A percentile compares a stretch with the other conserved stretches of the same genome.
Evolutionary conservation across 805 yeast species (phyloP).

Genomic region (Starmera quercuum): DNA sequence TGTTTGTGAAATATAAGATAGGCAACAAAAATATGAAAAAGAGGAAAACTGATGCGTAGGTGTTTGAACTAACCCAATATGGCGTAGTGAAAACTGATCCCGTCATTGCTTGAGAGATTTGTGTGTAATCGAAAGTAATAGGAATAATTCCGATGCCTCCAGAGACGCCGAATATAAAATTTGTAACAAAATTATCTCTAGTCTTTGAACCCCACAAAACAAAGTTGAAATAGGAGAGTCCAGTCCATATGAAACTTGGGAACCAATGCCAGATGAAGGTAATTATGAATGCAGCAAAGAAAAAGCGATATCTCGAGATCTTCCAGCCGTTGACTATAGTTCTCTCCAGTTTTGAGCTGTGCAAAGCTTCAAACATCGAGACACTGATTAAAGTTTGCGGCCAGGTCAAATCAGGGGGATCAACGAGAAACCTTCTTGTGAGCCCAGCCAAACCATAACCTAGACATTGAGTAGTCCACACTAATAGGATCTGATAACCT

Average conservation of each 20-base stretch:
- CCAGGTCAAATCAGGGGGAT: slow-evolving; percentile 58
- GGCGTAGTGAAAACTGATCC: slow-evolving; percentile 60
- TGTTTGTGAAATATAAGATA: slow-evolving; percentile 43
- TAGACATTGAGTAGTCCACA: slow-evolving; percentile 51
- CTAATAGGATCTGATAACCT: slow-evolving; percentile 43
- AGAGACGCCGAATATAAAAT: slow-evolving; percentile 54
- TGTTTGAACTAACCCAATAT: slow-evolving; percentile 28
- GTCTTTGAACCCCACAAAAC: slow-evolving; percentile 26
- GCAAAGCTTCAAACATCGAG: slow-evolving; percentile 48
- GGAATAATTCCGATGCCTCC: slow-evolving; percentile 51
- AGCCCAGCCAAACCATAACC: slow-evolving; percentile 65
- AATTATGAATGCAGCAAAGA: slow-evolving; percentile 31
- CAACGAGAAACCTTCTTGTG: slow-evolving; percentile 47
- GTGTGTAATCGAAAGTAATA: slow-evolving; percentile 51
- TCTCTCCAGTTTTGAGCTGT: slow-evolving; percentile 28
- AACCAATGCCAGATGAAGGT: slow-evolving; percentile 56
- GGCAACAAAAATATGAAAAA: slow-evolving; percentile 44
- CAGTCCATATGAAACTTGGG: slow-evolving; percentile 58
- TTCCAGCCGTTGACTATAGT: slow-evolving; percentile 52
- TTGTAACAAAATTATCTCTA: slow-evolving; percentile 44
- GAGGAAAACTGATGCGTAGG: slow-evolving; percentile 39
- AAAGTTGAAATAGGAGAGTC: slow-evolving; percentile 49
- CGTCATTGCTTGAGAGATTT: slow-evolving; percentile 32
- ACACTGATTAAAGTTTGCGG: slow-evolving; percentile 53
- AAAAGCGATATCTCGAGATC: slow-evolving; percentile 42